Conservation (phyloP, 2,329 filamentous ascomycete genomes). For the Byssochlamys sp. region DNA sequence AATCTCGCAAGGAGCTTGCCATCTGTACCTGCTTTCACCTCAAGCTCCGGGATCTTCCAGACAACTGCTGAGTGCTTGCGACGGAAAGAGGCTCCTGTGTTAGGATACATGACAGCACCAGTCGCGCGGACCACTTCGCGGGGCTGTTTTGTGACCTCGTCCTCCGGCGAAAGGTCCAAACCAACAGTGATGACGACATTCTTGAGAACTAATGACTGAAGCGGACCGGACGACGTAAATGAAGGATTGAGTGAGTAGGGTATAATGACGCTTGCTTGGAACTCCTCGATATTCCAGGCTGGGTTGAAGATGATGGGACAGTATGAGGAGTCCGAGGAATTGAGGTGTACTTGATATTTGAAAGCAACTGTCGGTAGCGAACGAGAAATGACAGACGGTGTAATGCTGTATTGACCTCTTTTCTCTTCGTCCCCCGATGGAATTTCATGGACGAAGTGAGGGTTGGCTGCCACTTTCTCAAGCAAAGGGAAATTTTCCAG, state of each 20-base stretch:
- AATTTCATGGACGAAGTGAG: constrained; percentile 71
- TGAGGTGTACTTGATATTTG: constrained; percentile 78
- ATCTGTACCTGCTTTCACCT: constrained; percentile 44
- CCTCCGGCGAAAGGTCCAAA: constrained; percentile 31
- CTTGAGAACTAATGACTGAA: constrained; percentile 49
- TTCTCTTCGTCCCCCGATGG: constrained; percentile 41
- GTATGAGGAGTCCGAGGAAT: constrained; percentile 48
- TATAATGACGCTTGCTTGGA: constrained; percentile 76
- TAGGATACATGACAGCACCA: constrained; percentile 38
- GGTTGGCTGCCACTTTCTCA: constrained; percentile 88
- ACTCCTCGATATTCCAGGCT: constrained; percentile 72
- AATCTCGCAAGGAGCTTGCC: constrained; percentile 78
- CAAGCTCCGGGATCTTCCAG: constrained; percentile 42
- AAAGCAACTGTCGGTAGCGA: constrained; percentile 64
- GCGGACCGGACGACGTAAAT: constrained; percentile 40
- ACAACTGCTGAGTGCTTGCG: constrained; percentile 37
- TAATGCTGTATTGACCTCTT: constrained; percentile 70
- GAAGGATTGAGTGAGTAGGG: constrained; percentile 74
- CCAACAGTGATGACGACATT: constrained; percentile 65
- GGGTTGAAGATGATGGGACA: constrained; percentile 66
- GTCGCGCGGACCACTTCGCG: constrained; percentile 33
- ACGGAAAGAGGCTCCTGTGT: constrained; percentile 35
- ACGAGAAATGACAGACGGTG: constrained; percentile 60
- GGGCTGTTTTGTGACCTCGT: constrained; percentile 37
- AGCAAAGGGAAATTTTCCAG: constrained; percentile 81